Base-by-base conservation (phyloP, 2,329 filamentous ascomycete genomes). In the Colletotrichum trifolii region DNA sequence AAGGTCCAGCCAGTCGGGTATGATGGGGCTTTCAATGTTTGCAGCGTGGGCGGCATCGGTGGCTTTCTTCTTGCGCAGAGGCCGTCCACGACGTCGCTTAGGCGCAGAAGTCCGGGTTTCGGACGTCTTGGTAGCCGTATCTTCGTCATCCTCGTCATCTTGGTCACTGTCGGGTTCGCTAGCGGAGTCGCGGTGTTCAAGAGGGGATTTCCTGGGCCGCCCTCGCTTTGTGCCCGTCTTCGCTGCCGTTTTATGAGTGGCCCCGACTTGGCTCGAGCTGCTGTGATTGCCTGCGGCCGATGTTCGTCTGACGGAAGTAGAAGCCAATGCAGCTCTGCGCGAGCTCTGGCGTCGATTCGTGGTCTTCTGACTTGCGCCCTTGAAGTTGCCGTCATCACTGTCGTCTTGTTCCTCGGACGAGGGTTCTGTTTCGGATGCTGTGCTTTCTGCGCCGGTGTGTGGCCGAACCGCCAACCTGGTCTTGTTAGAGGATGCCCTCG, bases 1-100 rank as follows among this genome's bases (percentile, higher is more conserved):
- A 2, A 76, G 81, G 25, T 81, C 83, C 62, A 82, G 79, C 87
- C 86, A 91, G 43, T 83, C 77, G 12, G 85, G 85, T 52, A 87
- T 83, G 71, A 63, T 25, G 15, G 43, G 15, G n/a, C 25, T 43
- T 3, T 60, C 13, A 12, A 12, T 15, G 4, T 57, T 49, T n/a
- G 46, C 17, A 9, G 25, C 8, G 8, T 48, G 11, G 13, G 33
- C 9, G 6, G 25, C 8, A 10, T 48, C n/a, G 13, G 33, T 8
- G 4, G 12, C 13, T 11, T 15, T 10, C 17, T 49, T 53, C 4
- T 48, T 56, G 8, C 8, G 33, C 9, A 42, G 10, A 11, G 42
- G 52, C n/a, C 34, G 47, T 11, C 50, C 42, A 42, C 47, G 50
- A 35, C 35, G 15, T 11, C 15, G 12, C 25, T 66, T 64, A 6